Conservation (phyloP, 306 rosid genomes). For the Cyamopsis tetragonoloba region DNA sequence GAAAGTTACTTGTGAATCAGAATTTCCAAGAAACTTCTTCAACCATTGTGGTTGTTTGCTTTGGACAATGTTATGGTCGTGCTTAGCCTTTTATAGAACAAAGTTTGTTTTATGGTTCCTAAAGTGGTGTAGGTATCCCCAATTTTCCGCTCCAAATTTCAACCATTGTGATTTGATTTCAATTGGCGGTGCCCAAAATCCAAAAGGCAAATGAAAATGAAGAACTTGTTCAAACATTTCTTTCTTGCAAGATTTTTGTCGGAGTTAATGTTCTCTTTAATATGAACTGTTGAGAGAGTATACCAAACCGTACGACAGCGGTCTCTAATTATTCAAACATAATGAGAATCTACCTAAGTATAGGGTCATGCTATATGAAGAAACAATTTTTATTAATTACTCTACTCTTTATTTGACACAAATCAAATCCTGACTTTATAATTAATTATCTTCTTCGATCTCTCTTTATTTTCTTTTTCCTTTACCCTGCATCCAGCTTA, state of each 20-base stretch:
- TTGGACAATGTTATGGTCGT: slow-evolving; percentile 9
- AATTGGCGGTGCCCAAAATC: slow-evolving; percentile 29
- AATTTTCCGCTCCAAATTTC: slow-evolving; percentile 20
- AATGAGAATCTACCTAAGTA: not conserved
- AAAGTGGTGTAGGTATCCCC: slow-evolving; percentile 43
- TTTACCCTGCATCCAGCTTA: not conserved
- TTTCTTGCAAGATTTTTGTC: slow-evolving; percentile 31
- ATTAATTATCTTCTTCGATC: not conserved
- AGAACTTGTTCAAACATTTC: not conserved
- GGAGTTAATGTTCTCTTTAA: slow-evolving; percentile 28
- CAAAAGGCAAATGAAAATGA: slow-evolving; percentile 28
- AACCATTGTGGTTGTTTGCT: too few relatives aligned
- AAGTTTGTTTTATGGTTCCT: slow-evolving; percentile 28
- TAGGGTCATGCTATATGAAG: not conserved
- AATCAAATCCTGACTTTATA: not conserved
- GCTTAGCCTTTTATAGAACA: slow-evolving; percentile 32
- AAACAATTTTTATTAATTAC: too few relatives aligned
- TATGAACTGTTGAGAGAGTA: slow-evolving; percentile 27
- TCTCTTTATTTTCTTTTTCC: not conserved
- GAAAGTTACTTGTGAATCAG: not conserved
- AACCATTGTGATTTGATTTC: not conserved
- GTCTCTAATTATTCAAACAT: slow-evolving; percentile 33
- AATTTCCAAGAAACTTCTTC: slow-evolving; percentile 31
- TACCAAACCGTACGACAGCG: slow-evolving; percentile 25
- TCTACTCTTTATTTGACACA: too few relatives aligned